These are phyloP conservation scores for Moesziomyces aphidis DNA, from an alignment of 1,284 basidiomycete genomes.

Conservation along the genomic window DNA sequence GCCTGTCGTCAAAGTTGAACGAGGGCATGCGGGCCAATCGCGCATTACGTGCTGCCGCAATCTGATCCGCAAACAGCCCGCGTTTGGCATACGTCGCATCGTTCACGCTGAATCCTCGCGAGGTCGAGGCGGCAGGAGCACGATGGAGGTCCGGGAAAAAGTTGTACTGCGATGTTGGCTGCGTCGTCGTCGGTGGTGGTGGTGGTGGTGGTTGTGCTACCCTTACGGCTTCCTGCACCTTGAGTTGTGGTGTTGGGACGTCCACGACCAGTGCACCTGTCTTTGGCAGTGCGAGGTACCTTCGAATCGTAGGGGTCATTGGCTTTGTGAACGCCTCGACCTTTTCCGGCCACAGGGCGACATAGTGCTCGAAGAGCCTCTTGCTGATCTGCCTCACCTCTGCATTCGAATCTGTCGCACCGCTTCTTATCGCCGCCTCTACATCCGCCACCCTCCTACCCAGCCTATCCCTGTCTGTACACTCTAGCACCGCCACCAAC, in stretches of 20 bases:
- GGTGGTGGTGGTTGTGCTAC: neutral
- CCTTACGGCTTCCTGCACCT: neutral
- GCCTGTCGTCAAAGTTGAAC: slow-evolving; percentile 24
- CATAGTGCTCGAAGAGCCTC: slow-evolving; percentile 69
- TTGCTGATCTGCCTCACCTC: slow-evolving; percentile 70
- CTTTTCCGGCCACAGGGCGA: slow-evolving; percentile 69
- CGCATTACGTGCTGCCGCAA: slow-evolving; percentile 33
- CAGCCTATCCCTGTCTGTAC: slow-evolving; percentile 62
- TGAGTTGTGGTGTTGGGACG: neutral
- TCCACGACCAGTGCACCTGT: slow-evolving; percentile 44
- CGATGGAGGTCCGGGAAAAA: slow-evolving; percentile 28
- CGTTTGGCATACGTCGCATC: slow-evolving; percentile 33
- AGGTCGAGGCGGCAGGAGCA: neutral
- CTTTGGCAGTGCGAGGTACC: slow-evolving; percentile 68
- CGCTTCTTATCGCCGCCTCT: slow-evolving; percentile 69
- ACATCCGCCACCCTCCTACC: slow-evolving; percentile 64
- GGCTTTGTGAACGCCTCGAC: slow-evolving; percentile 70
- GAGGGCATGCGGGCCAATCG: slow-evolving; percentile 32
- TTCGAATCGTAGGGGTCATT: slow-evolving; percentile 70
- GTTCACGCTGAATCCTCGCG: slow-evolving; percentile 15
- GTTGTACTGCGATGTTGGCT: slow-evolving; percentile 17
- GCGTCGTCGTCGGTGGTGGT: neutral
- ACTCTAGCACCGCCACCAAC: slow-evolving; percentile 61
- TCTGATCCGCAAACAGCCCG: slow-evolving; percentile 39
- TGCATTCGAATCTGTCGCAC: slow-evolving; percentile 70